phyloP scores from a whole-genome alignment of 2,329 filamentous ascomycete species.

The Calonectria pseudoturangicola region DNA sequence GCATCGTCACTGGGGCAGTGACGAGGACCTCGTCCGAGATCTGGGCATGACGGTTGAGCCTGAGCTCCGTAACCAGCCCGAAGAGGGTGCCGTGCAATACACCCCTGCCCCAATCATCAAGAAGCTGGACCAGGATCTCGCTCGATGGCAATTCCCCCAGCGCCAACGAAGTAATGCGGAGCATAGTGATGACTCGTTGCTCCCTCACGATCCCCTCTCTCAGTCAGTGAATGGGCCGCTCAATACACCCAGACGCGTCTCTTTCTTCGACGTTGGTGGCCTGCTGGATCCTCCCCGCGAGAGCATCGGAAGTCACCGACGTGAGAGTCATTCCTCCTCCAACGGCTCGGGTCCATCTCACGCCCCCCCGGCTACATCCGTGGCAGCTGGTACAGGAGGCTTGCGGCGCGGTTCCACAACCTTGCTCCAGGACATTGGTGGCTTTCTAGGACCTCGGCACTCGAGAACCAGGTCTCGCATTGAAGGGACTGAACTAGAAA shows the following conservation, averaged over 20 bases:
- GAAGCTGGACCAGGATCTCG: conserved; percentile 61
- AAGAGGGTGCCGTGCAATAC: conserved; percentile 57
- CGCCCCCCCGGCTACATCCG: conserved; percentile 63
- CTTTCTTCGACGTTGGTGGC: conserved; percentile 91
- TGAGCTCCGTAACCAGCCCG: conserved; percentile 66
- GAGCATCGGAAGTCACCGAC: conserved; percentile 59
- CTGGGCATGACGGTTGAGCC: conserved; percentile 81
- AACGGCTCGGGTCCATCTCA: conserved; percentile 61
- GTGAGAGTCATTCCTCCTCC: conserved; percentile 65
- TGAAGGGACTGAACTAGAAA: conserved; percentile 66
- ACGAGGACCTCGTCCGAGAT: conserved; percentile 90
- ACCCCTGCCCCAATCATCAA: conserved; percentile 61
- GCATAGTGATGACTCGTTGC: conserved; percentile 67
- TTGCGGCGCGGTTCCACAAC: conserved; percentile 73
- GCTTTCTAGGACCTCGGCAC: conserved; percentile 68
- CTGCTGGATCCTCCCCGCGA: conserved; percentile 74
- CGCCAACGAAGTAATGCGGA: conserved; percentile 61
- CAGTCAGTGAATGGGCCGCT: conserved; percentile 52
- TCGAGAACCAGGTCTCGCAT: conserved; percentile 56
- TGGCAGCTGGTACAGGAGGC: conserved; percentile 67
- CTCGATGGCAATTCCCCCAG: conserved; percentile 69
- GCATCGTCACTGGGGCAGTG: conserved; percentile 86
- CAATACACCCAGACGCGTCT: conserved; percentile 68
- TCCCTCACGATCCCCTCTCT: conserved; percentile 59
- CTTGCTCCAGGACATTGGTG: conserved; percentile 75